phyloP scores from a whole-genome alignment of 2,329 filamentous ascomycete genomes.

The Colletotrichum destructivum region DNA sequence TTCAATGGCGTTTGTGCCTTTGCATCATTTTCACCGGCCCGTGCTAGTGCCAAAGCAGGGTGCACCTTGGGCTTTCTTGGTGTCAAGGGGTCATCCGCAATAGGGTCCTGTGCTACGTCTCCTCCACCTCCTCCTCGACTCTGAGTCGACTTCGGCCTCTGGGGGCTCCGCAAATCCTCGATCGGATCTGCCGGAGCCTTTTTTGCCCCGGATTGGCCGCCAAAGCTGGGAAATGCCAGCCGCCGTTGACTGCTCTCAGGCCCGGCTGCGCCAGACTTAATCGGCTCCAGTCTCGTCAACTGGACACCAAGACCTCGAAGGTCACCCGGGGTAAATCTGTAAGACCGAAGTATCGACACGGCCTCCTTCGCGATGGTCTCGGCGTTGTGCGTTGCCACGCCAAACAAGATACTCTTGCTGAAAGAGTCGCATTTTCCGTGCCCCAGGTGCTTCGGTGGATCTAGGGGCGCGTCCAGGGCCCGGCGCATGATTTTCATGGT shows the following conservation, averaged over 20 bases:
- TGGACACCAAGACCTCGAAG: constrained; percentile 93
- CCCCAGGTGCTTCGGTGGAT: constrained; percentile 92
- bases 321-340: constrained; percentile 90
- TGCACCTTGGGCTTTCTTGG: constrained; percentile 69
- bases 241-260: constrained; percentile 84
- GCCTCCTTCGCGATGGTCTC: constrained; percentile 85
- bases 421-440: constrained; percentile 96
- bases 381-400: constrained; percentile 84
- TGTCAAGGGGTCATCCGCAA: constrained; percentile 68
- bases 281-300: constrained; percentile 90
- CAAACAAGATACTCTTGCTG: constrained; percentile 88
- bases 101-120: constrained; percentile 63
- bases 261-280: constrained; percentile 72
- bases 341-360: constrained; percentile 85
- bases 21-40: constrained; percentile 64
- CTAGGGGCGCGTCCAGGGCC: constrained; percentile 87
- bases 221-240: constrained; percentile 78
- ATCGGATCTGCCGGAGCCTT: constrained; percentile 63
- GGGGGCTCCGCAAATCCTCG: constrained; percentile 61
- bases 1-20: constrained; percentile 81
- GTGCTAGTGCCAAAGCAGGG: constrained; percentile 67
- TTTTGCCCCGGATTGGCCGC: constrained; percentile 56
- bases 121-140: constrained; percentile 47
- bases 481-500: constrained; percentile 97
- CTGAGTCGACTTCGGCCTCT: constrained; percentile 50